A percentile compares a stretch with the other conserved stretches of the same genome.
Conservation (phyloP, 495 filamentous ascomycete genomes). For the Neurospora hispaniola region DNA sequence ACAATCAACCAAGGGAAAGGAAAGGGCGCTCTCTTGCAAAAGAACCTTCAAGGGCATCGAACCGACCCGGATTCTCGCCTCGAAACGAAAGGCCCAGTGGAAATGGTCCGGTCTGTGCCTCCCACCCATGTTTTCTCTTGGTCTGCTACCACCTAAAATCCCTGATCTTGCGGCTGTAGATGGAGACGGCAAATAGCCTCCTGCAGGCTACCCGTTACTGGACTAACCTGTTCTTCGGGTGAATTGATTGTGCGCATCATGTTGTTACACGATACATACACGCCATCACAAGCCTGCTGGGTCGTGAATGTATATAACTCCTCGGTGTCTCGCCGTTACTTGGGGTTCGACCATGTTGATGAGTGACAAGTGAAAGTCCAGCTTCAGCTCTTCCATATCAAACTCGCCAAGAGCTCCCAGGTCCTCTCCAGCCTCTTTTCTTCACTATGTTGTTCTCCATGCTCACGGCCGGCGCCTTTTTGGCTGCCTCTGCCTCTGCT, state of each 20-base stretch:
- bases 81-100: background rate
- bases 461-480: conserved; percentile 16
- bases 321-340: background rate
- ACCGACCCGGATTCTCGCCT: background rate
- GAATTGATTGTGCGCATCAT: background rate
- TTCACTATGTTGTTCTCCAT: conserved; percentile 16
- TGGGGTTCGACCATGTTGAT: background rate
- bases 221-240: background rate
- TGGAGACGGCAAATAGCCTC: background rate
- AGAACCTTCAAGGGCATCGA: background rate
- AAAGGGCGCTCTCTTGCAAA: background rate
- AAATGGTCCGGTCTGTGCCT: background rate
- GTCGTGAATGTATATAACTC: background rate
- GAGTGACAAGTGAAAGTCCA: background rate
- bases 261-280: background rate
- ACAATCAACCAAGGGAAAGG: background rate
- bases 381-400: background rate
- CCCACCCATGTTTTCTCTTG: background rate
- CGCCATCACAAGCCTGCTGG: background rate
- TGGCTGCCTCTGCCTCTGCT: conserved; percentile 9
- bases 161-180: background rate
- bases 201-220: background rate
- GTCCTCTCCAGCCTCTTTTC: background rate
- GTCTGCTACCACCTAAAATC: background rate
- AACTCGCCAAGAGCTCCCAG: background rate